Evolutionary conservation across 805 yeast species (phyloP).

Genomic region (Cyberlindnera samutprakarnensis): DNA sequence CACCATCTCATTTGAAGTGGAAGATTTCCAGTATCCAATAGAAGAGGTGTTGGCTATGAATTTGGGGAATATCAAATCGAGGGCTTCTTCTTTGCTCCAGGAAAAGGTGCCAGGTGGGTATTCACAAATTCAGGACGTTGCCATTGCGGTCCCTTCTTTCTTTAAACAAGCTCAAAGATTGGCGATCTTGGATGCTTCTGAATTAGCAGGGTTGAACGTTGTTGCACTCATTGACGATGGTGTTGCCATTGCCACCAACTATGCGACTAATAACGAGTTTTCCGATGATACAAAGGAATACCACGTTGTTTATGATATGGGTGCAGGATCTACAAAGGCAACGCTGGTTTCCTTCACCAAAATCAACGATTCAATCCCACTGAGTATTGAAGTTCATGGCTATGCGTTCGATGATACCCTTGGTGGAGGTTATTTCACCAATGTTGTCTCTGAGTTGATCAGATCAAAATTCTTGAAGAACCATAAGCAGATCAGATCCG

Average conservation of each 20-base stretch:
- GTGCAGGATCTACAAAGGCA: constrained; percentile 87
- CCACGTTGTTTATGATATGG: constrained; percentile 80
- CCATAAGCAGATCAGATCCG: constrained; percentile 30
- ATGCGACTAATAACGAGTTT: constrained; percentile 51
- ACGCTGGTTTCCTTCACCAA: constrained; percentile 65
- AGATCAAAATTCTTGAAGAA: constrained; percentile 47
- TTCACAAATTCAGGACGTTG: constrained; percentile 52
- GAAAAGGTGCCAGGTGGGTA: constrained; percentile 43
- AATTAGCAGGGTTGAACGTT: constrained; percentile 57
- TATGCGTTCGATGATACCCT: constrained; percentile 58
- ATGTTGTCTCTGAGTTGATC: constrained; percentile 53
- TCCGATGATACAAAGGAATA: constrained; percentile 36
- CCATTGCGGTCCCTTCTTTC: constrained; percentile 71
- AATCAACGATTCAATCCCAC: constrained; percentile 32
- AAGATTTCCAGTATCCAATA: constrained; percentile 41
- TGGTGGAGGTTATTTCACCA: constrained; percentile 75
- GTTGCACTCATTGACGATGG: constrained; percentile 82
- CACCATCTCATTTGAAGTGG: constrained; percentile 50
- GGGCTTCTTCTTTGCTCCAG: constrained; percentile 59
- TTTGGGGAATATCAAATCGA: constrained; percentile 50
- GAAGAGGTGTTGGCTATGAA: constrained; percentile 88
- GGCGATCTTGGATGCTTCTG: constrained; percentile 67
- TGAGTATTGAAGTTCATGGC: constrained; percentile 58
- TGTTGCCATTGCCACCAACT: constrained; percentile 82
- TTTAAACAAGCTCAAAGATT: constrained; percentile 57